These are phyloP conservation scores for Zasmidium angulare DNA, from an alignment of 2,329 filamentous ascomycete genomes.

Conservation along the genomic window DNA sequence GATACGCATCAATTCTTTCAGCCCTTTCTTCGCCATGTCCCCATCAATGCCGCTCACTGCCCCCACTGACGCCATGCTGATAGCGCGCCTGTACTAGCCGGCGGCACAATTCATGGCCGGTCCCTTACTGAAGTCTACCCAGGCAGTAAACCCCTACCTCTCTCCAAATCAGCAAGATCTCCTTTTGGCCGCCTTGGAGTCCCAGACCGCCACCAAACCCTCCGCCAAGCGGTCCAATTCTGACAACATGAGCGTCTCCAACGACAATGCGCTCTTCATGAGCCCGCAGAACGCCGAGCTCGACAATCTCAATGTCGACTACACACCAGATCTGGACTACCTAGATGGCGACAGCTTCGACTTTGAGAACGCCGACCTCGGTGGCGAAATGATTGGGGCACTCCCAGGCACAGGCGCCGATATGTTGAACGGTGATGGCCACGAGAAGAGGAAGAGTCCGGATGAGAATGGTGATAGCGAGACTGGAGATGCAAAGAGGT, in stretches of 20 bases:
- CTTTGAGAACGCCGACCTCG: constrained; percentile 62
- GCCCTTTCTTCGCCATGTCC: neutral
- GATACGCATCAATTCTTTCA: neutral
- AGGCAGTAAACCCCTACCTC: constrained; percentile 42
- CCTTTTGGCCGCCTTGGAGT: constrained; percentile 48
- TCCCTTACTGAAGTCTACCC: constrained; percentile 16
- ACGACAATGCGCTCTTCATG: constrained; percentile 26
- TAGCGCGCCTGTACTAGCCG: neutral
- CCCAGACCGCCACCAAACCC: constrained; percentile 35
- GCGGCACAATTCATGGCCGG: constrained; percentile 17
- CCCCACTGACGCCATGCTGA: constrained; percentile 1
- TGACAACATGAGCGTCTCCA: constrained; percentile 25
- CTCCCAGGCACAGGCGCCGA: constrained; percentile 57
- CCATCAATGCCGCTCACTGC: neutral
- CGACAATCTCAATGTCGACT: constrained; percentile 31
- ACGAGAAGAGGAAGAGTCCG: constrained; percentile 71
- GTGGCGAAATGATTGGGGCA: constrained; percentile 71
- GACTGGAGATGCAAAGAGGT: constrained; percentile 62
- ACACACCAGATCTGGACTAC: constrained; percentile 79
- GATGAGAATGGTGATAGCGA: constrained; percentile 64
- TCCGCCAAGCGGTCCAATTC: constrained; percentile 11
- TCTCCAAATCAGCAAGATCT: constrained; percentile 46
- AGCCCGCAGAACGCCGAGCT: constrained; percentile 29
- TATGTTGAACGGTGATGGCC: constrained; percentile 48
- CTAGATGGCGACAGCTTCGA: constrained; percentile 77